Evolutionary conservation across 2,329 filamentous ascomycete genomes (phyloP).

Genomic region (Pestalotiopsis sp.): DNA sequence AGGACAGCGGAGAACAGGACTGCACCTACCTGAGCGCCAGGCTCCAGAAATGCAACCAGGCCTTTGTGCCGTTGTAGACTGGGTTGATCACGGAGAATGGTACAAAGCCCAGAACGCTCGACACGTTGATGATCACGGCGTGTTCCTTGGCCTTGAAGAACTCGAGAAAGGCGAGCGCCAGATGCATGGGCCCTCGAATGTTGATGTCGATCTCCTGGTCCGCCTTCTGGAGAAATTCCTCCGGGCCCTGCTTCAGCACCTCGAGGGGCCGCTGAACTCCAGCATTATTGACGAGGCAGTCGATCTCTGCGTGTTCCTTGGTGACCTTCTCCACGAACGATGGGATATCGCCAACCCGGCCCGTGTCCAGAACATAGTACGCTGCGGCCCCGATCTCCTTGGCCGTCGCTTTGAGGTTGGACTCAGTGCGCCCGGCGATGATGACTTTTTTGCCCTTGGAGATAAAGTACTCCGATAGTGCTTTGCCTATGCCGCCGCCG

Average conservation of each 20-base stretch:
- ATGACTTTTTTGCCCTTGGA: slow-evolving; percentile 49
- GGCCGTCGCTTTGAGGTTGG: slow-evolving; percentile 45
- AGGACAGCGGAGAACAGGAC: too few relatives aligned
- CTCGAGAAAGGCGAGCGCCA: slow-evolving; percentile 46
- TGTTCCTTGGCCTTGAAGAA: slow-evolving; percentile 45
- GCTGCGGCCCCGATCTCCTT: slow-evolving; percentile 43
- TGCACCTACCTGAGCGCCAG: slow-evolving; percentile 45
- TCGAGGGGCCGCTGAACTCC: slow-evolving; percentile 56
- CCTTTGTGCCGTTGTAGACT: slow-evolving; percentile 60
- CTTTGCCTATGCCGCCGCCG: slow-evolving; percentile 51
- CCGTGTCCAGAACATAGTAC: slow-evolving; percentile 55
- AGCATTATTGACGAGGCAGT: slow-evolving; percentile 61
- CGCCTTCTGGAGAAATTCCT: slow-evolving; percentile 47
- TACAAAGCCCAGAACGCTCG: slow-evolving; percentile 51
- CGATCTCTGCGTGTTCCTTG: slow-evolving; percentile 51
- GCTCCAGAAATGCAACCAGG: slow-evolving; percentile 57
- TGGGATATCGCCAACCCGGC: slow-evolving; percentile 42
- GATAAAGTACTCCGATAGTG: slow-evolving; percentile 46
- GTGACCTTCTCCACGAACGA: slow-evolving; percentile 45
- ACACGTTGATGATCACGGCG: slow-evolving; percentile 53
- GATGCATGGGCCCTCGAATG: slow-evolving; percentile 57
- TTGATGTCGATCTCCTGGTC: slow-evolving; percentile 61
- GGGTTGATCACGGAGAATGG: slow-evolving; percentile 56
- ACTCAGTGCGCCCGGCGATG: slow-evolving; percentile 54
- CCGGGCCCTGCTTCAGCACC: slow-evolving; percentile 35